Percentiles rank a stretch among this genome's conserved stretches.
phyloP scores from a whole-genome alignment of 768 basidiomycete species.

The Amanita thiersii region DNA sequence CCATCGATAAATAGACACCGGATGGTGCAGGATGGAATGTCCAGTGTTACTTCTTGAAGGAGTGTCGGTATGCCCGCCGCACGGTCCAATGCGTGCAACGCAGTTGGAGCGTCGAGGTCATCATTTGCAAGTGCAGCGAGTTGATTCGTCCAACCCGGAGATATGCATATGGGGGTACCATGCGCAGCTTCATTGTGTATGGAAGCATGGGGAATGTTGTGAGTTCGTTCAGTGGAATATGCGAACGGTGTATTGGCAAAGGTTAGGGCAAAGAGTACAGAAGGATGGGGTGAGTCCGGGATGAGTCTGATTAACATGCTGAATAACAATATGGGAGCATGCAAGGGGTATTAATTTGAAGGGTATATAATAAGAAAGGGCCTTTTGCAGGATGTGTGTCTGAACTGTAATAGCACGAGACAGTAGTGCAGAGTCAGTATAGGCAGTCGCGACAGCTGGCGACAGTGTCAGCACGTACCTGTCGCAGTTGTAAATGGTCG shows the following conservation, averaged over 20 bases:
- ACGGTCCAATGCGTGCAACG: conserved; percentile 52
- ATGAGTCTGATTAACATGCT: conserved; percentile 53
- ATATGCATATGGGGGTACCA: conserved; percentile 29
- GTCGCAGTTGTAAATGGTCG: neutral
- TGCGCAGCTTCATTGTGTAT: neutral
- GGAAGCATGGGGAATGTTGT: conserved; percentile 24
- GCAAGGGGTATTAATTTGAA: conserved; percentile 7
- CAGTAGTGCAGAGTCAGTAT: too few relatives aligned
- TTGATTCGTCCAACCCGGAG: conserved; percentile 47
- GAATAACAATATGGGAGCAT: conserved; percentile 4
- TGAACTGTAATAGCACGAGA: too few relatives aligned
- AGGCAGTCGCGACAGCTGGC: too few relatives aligned
- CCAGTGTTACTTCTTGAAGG: conserved; percentile 53
- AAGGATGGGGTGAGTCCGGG: conserved; percentile 33
- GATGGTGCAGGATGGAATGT: conserved; percentile 39
- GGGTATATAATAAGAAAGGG: conserved; percentile 2
- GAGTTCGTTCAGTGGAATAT: too few relatives aligned
- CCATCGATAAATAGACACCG: conserved; percentile 54
- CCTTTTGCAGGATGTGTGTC: neutral
- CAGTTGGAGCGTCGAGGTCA: conserved; percentile 42
- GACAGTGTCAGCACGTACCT: too few relatives aligned
- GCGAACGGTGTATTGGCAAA: conserved; percentile 41
- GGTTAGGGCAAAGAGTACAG: conserved; percentile 50
- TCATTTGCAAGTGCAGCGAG: conserved; percentile 42
- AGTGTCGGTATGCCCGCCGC: conserved; percentile 48